These are phyloP conservation scores for Diversispora epigaea DNA, from an alignment of 192 early-diverging fungal genomes.

Conservation along the genomic window DNA sequence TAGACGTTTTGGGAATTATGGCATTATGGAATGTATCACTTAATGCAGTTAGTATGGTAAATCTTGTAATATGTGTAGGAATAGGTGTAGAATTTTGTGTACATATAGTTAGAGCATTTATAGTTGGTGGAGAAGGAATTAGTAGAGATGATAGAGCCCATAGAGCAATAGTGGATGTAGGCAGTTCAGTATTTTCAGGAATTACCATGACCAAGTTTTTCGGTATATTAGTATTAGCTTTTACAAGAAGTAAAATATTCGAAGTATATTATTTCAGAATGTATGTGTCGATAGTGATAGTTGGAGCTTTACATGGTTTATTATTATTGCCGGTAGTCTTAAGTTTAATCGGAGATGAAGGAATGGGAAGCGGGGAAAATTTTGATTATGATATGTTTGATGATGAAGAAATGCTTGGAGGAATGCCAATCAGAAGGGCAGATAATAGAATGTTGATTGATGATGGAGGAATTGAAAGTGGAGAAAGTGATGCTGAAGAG, in stretches of 20 bases:
- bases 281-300: conserved; percentile 62
- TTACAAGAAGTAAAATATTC: conserved; percentile 67
- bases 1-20: conserved; percentile 58
- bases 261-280: conserved; percentile 69
- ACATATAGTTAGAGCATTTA: conserved; percentile 60
- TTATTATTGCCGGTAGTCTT: conserved; percentile 60
- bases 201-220: conserved; percentile 66
- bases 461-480: conserved; percentile 23
- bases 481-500: conserved; percentile 13
- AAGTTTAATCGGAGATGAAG: conserved; percentile 49
- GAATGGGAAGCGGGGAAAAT: conserved; percentile 37
- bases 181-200: conserved; percentile 64
- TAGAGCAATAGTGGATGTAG: conserved; percentile 54
- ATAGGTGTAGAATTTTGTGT: conserved; percentile 70
- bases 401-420: conserved; percentile 22
- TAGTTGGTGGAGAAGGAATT: conserved; percentile 47
- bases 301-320: conserved; percentile 59
- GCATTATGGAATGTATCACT: conserved; percentile 55
- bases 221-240: conserved; percentile 65
- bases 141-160: conserved; percentile 48
- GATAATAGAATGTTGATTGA: conserved; percentile 30
- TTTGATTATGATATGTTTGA: conserved; percentile 48
- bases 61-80: conserved; percentile 65
- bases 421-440: background rate
- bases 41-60: conserved; percentile 65